Conservation (phyloP, 768 basidiomycete species). For the Pulveroboletus sp. region DNA sequence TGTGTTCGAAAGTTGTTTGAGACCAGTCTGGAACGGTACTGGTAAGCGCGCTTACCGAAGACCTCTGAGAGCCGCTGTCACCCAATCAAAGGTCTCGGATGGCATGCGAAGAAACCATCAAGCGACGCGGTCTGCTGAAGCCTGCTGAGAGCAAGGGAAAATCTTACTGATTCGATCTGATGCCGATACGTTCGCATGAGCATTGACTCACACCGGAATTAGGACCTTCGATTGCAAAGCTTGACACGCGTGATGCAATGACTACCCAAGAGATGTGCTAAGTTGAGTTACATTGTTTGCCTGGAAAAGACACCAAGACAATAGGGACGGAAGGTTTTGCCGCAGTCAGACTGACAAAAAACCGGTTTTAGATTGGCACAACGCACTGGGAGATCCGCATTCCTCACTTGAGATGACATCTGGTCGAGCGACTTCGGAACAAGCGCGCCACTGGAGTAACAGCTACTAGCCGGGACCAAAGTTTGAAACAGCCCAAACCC, state of each 20-base stretch:
- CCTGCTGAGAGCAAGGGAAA: too few relatives aligned
- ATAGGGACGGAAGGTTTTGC: constrained; percentile 1
- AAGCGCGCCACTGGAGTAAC: constrained; percentile 11
- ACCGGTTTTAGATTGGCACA: neutral
- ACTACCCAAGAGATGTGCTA: neutral
- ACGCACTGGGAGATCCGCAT: constrained; percentile 2
- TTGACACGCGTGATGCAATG: neutral
- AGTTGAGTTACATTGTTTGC: neutral
- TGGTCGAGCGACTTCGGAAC: constrained; percentile 10
- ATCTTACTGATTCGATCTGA: constrained; percentile 1
- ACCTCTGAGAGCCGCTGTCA: too few relatives aligned
- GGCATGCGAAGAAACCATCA: too few relatives aligned
- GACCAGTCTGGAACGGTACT: too few relatives aligned
- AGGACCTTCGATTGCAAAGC: neutral
- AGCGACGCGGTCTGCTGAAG: too few relatives aligned
- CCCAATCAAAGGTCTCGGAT: too few relatives aligned
- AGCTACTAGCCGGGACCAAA: too few relatives aligned
- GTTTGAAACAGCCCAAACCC: too few relatives aligned
- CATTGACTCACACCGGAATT: neutral
- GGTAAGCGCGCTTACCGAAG: too few relatives aligned
- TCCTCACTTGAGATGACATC: constrained; percentile 1
- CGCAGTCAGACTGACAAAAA: neutral
- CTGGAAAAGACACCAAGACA: constrained; percentile 10
- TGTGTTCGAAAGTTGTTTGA: too few relatives aligned
- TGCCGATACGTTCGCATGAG: constrained; percentile 1